Evolutionary conservation across 148 eudicot species (phyloP).

Genomic region (Rhododendron simsii): DNA sequence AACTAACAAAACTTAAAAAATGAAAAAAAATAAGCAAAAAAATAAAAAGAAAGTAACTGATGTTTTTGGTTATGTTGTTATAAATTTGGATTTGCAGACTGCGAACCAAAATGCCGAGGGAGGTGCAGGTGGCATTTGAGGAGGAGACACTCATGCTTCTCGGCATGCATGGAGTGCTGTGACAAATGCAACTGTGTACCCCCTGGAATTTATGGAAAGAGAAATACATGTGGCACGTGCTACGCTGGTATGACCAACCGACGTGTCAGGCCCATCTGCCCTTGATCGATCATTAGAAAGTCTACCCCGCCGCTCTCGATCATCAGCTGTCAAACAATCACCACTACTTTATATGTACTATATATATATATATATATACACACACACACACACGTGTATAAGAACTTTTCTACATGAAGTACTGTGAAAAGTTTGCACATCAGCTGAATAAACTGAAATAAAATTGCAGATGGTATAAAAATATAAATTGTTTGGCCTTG

Average conservation of each 20-base stretch:
- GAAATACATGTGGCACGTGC: conserved; percentile 54
- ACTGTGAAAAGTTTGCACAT: neutral
- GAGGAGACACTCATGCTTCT: conserved; percentile 28
- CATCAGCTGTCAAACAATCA: too few species aligned
- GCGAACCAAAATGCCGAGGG: conserved; percentile 37
- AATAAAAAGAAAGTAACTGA: neutral
- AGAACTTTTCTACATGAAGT: neutral
- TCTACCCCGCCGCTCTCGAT: neutral
- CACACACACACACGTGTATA: neutral
- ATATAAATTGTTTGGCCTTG: neutral
- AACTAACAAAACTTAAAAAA: too few species aligned
- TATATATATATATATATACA: too few species aligned
- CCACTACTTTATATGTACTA: neutral
- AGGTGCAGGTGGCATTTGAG: conserved; percentile 56
- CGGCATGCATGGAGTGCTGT: conserved; percentile 68
- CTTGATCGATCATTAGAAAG: conserved; percentile 21
- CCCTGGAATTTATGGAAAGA: conserved; percentile 64
- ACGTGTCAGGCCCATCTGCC: conserved; percentile 54
- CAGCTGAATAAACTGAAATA: neutral
- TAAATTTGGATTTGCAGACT: conserved; percentile 36
- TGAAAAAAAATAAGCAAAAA: too few species aligned
- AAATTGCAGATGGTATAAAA: neutral
- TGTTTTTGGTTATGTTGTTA: neutral
- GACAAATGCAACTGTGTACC: conserved; percentile 76
- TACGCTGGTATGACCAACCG: conserved; percentile 66